Evolutionary conservation across 2,329 filamentous ascomycete genomes (phyloP).

Genomic region (Xylariaceae sp.): DNA sequence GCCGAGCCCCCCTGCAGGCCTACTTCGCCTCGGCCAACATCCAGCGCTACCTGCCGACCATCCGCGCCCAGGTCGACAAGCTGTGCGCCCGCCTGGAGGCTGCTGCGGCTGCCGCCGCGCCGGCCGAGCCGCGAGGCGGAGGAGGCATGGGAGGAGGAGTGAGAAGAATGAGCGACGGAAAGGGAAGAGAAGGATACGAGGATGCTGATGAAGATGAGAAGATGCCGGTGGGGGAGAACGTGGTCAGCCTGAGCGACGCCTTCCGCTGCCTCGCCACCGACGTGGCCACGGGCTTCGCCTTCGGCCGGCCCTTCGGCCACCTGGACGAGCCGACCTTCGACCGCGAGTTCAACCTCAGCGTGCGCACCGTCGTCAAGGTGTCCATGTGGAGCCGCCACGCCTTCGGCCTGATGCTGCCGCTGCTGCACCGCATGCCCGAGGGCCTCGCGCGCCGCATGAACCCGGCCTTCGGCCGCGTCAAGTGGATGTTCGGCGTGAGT

Average conservation of each 20-base stretch:
- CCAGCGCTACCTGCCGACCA: constrained; percentile 16
- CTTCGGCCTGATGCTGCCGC: constrained; percentile 12
- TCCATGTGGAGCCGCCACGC: constrained; percentile 16
- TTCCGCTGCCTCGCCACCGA: constrained; percentile 18
- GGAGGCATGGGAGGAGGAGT: too few relatives aligned
- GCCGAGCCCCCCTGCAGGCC: constrained; percentile 12
- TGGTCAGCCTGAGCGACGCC: constrained; percentile 15
- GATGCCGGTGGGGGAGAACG: neutral
- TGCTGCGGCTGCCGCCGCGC: constrained; percentile 4
- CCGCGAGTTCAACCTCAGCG: constrained; percentile 16
- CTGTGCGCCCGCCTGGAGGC: constrained; percentile 8
- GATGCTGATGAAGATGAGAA: neutral
- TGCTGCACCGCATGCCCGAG: constrained; percentile 16
- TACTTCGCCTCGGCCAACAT: constrained; percentile 19
- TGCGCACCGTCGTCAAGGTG: constrained; percentile 12
- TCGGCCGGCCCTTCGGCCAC: constrained; percentile 15
- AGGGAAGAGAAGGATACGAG: too few relatives aligned
- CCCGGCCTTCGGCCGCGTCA: constrained; percentile 15
- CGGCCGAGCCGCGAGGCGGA: too few relatives aligned
- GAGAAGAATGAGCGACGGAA: too few relatives aligned
- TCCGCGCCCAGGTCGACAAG: constrained; percentile 14
- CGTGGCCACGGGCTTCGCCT: constrained; percentile 18
- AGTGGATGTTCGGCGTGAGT: constrained; percentile 19
- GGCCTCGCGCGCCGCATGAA: constrained; percentile 14
- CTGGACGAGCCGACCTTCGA: constrained; percentile 18